Evolutionary conservation across 352 stramenopile species (phyloP).

Genomic region (Blastocystis sp.): DNA sequence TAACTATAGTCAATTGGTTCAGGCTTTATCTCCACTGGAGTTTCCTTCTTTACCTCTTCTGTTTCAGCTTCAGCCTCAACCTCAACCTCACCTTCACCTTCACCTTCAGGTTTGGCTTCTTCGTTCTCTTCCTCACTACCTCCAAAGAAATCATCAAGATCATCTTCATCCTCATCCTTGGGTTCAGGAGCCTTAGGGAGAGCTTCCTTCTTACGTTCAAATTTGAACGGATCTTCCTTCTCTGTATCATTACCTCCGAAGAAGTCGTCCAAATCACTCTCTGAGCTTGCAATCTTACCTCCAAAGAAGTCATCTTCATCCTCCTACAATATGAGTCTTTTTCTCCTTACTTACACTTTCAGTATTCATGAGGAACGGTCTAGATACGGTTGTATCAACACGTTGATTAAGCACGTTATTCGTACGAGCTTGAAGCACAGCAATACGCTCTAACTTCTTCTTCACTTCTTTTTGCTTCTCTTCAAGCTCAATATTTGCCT

Average conservation of each 20-base stretch:
- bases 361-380: not conserved
- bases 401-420: constrained; percentile 40
- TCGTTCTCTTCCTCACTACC: constrained; percentile 56
- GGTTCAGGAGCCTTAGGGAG: constrained; percentile 19
- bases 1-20: constrained; percentile 40
- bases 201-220: constrained; percentile 5
- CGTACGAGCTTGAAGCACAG: constrained; percentile 26
- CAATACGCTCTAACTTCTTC: constrained; percentile 39
- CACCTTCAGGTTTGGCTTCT: not conserved
- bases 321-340: not conserved
- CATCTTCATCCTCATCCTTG: not conserved
- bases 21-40: constrained; percentile 7
- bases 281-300: not conserved
- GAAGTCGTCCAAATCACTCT: constrained; percentile 16
- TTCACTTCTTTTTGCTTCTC: constrained; percentile 62
- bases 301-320: constrained; percentile 33
- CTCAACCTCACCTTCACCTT: not conserved
- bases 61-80: not conserved
- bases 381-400: not conserved
- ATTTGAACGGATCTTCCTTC: not conserved
- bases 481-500: constrained; percentile 56
- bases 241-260: constrained; percentile 10
- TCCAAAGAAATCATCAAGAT: constrained; percentile 51
- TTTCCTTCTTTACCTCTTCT: constrained; percentile 36
- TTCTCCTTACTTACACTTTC: not conserved